A percentile compares a stretch with the other conserved stretches of the same genome.
These are phyloP conservation scores for Hirschfeldia incana DNA, from an alignment of 345 rosid genomes.

Conservation along the genomic window DNA sequence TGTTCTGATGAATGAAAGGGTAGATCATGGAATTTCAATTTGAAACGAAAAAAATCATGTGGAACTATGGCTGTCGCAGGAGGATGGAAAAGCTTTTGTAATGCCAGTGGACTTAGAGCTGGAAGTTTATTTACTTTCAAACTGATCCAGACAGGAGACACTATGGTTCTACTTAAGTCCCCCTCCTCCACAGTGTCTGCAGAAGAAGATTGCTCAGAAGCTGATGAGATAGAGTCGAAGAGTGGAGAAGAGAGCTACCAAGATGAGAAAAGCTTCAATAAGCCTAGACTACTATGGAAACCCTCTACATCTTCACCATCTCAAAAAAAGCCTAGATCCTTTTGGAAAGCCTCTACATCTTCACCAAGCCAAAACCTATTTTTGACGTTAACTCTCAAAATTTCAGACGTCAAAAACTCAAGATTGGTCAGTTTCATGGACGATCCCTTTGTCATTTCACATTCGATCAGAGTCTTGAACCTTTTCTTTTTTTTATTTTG, in stretches of 20 bases:
- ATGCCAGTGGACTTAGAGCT: background rate
- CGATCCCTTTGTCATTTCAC: background rate
- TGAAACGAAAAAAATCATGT: background rate
- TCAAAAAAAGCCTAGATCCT: background rate
- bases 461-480: constrained; percentile 5
- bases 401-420: background rate
- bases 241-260: background rate
- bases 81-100: constrained; percentile 23
- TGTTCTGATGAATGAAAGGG: background rate
- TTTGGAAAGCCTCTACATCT: background rate
- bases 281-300: background rate
- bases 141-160: constrained; percentile 2
- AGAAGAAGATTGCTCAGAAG: background rate
- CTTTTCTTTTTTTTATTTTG: background rate
- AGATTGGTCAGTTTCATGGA: constrained; percentile 23
- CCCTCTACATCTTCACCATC: constrained; percentile 18
- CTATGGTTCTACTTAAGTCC: constrained; percentile 9
- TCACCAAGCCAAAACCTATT: constrained; percentile 20
- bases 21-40: background rate
- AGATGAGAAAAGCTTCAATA: background rate
- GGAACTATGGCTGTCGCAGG: background rate
- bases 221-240: background rate
- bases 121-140: constrained; percentile 10
- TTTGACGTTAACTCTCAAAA: constrained; percentile 15
- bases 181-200: background rate